Percentiles rank a stretch among this genome's conserved stretches.
Conservation (phyloP, 352 stramenopile genomes). For the Pythium rhizo-oryzae region DNA sequence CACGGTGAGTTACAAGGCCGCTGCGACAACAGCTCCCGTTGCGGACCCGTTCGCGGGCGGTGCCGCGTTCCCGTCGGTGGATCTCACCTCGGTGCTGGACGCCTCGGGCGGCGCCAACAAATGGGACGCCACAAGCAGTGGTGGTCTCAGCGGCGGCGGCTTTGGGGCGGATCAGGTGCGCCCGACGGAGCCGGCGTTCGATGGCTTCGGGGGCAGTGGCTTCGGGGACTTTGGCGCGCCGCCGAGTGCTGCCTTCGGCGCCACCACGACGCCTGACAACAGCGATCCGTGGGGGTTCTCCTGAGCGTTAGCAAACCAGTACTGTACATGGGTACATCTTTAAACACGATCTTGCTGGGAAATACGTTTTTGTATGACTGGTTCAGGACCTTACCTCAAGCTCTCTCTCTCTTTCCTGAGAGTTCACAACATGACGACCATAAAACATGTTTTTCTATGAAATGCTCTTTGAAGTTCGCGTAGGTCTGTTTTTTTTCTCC, state of each 20-base stretch:
- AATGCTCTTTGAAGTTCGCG: too few species aligned
- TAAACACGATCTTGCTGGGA: neutral
- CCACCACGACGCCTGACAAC: neutral
- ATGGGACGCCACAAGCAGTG: neutral
- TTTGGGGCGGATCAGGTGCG: slow-evolving; percentile 27
- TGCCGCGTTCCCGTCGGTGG: slow-evolving; percentile 1
- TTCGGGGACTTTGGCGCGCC: slow-evolving; percentile 13
- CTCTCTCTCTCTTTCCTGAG: neutral
- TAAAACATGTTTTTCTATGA: too few species aligned
- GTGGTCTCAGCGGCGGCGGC: neutral
- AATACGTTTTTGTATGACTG: too few species aligned
- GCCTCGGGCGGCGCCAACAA: neutral
- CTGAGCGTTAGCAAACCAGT: neutral
- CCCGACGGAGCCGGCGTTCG: slow-evolving; percentile 9
- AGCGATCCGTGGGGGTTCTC: slow-evolving; percentile 27
- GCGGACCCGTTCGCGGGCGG: slow-evolving; percentile 27
- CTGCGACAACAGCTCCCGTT: neutral
- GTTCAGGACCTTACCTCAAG: too few species aligned
- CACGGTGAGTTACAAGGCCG: slow-evolving; percentile 1
- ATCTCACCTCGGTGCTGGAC: slow-evolving; percentile 1
- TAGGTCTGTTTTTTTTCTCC: too few species aligned
- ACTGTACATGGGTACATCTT: neutral
- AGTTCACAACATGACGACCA: too few species aligned
- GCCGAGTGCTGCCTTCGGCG: neutral
- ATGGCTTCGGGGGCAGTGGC: neutral